Conservation (phyloP, 2,329 filamentous ascomycete genomes). For the Penicillium expansum region DNA sequence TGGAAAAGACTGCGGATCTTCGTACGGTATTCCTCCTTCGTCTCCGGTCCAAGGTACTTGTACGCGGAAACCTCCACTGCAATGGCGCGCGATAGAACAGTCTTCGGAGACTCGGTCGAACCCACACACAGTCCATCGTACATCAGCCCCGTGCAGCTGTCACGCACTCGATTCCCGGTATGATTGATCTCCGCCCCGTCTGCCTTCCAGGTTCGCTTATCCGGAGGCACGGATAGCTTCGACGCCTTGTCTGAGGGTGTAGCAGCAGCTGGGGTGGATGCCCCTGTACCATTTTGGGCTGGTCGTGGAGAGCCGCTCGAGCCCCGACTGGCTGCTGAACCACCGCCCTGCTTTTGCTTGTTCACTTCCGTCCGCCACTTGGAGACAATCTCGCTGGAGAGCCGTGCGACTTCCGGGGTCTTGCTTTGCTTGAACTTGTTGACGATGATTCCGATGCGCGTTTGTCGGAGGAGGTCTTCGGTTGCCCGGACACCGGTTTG, state of each 20-base stretch:
- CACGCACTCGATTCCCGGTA: conserved; percentile 70
- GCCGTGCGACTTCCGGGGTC: conserved; percentile 66
- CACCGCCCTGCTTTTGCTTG: conserved; percentile 47
- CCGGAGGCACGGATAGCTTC: conserved; percentile 58
- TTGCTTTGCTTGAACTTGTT: conserved; percentile 83
- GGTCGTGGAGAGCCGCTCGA: conserved; percentile 44
- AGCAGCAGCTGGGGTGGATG: conserved; percentile 49
- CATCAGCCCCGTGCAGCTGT: conserved; percentile 84
- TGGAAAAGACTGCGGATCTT: conserved; percentile 92
- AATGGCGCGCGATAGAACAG: conserved; percentile 64
- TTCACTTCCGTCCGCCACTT: conserved; percentile 56
- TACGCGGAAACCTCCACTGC: conserved; percentile 77
- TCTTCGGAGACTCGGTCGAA: conserved; percentile 57
- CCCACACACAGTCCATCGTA: conserved; percentile 87
- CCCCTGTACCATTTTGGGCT: conserved; percentile 50
- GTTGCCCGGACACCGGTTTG: conserved; percentile 78
- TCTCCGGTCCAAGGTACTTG: conserved; percentile 66
- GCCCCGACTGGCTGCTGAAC: conserved; percentile 39
- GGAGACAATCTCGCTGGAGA: conserved; percentile 77
- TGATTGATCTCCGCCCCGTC: conserved; percentile 76
- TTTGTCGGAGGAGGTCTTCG: conserved; percentile 85
- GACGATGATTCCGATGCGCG: conserved; percentile 86
- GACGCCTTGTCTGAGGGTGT: conserved; percentile 49
- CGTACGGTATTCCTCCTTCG: conserved; percentile 69
- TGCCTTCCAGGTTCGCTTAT: conserved; percentile 77